Conservation (phyloP, 2,329 filamentous ascomycete genomes). For the Cladosporium sp. region DNA sequence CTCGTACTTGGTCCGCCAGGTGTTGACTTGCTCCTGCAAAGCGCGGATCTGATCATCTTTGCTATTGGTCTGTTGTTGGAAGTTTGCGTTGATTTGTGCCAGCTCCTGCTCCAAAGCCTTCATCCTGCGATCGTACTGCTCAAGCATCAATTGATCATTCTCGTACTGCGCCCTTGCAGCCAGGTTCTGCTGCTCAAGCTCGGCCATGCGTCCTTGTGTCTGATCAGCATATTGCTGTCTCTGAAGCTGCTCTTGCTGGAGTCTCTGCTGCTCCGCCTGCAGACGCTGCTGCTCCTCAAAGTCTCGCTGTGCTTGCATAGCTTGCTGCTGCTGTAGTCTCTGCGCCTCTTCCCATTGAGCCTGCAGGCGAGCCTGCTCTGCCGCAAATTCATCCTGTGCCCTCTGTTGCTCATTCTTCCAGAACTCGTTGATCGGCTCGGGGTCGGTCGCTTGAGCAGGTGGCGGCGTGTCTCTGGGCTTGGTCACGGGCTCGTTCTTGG, state of each 20-base stretch:
- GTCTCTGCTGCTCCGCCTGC: constrained; percentile 81
- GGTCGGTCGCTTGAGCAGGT: constrained; percentile 68
- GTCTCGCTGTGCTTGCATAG: constrained; percentile 82
- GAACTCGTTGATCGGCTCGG: constrained; percentile 94
- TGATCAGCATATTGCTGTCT: constrained; percentile 88
- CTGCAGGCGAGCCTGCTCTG: constrained; percentile 83
- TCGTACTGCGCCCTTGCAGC: constrained; percentile 94
- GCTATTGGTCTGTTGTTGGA: constrained; percentile 77
- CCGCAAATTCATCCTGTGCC: constrained; percentile 91
- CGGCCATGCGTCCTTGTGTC: constrained; percentile 90
- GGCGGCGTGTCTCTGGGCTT: constrained; percentile 64
- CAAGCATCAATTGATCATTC: constrained; percentile 92
- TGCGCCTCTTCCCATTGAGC: constrained; percentile 81
- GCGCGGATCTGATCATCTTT: constrained; percentile 93
- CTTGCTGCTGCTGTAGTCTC: constrained; percentile 73
- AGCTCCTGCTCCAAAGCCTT: constrained; percentile 90
- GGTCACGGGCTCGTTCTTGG: constrained; percentile 61
- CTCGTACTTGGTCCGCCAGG: constrained; percentile 96
- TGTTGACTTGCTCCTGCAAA: constrained; percentile 94
- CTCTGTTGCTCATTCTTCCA: constrained; percentile 91
- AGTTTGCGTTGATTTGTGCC: constrained; percentile 73
- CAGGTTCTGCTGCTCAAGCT: constrained; percentile 91
- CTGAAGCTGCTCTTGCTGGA: constrained; percentile 85
- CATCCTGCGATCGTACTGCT: constrained; percentile 90
- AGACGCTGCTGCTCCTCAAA: constrained; percentile 92